A percentile compares a stretch with the other conserved stretches of the same genome.
Conservation (phyloP, 208 protist genomes). For the Leishmania martiniquensis region DNA sequence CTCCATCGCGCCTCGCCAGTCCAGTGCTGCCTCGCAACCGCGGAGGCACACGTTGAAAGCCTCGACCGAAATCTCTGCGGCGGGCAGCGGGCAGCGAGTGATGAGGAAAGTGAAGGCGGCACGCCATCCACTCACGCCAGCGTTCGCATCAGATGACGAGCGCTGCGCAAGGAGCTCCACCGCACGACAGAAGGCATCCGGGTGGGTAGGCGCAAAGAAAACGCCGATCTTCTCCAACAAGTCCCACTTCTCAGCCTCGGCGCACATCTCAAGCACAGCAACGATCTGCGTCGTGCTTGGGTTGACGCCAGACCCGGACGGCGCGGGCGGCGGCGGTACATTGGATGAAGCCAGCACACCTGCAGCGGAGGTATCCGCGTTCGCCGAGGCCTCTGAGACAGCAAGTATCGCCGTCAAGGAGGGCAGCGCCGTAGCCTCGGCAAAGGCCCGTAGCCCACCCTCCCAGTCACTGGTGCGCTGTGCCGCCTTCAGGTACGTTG, state of each 20-base stretch:
- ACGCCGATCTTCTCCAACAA: conserved; percentile 48
- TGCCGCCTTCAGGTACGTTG: conserved; percentile 57
- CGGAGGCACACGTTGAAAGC: conserved; percentile 73
- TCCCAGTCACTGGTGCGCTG: conserved; percentile 70
- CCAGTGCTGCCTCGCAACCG: conserved; percentile 60
- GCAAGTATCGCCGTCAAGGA: conserved; percentile 1
- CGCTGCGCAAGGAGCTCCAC: conserved; percentile 34
- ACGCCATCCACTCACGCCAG: conserved; percentile 28
- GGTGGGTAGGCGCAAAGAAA: conserved; percentile 47
- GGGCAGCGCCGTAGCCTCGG: conserved; percentile 35
- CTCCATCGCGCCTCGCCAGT: conserved; percentile 68
- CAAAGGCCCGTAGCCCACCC: conserved; percentile 68
- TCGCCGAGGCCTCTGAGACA: neutral
- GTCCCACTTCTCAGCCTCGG: conserved; percentile 46
- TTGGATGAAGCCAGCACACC: neutral
- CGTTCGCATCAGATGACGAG: neutral
- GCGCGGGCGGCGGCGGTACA: conserved; percentile 4
- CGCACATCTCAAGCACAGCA: conserved; percentile 63
- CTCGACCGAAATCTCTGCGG: conserved; percentile 62
- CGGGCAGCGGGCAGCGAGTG: conserved; percentile 29
- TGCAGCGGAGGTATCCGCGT: neutral
- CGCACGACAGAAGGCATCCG: conserved; percentile 35
- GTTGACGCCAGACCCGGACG: conserved; percentile 25
- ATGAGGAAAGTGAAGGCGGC: conserved; percentile 50
- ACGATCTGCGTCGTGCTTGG: conserved; percentile 50